Conservation (phyloP, 2,329 filamentous ascomycete genomes). For the Calycina herbarum region DNA sequence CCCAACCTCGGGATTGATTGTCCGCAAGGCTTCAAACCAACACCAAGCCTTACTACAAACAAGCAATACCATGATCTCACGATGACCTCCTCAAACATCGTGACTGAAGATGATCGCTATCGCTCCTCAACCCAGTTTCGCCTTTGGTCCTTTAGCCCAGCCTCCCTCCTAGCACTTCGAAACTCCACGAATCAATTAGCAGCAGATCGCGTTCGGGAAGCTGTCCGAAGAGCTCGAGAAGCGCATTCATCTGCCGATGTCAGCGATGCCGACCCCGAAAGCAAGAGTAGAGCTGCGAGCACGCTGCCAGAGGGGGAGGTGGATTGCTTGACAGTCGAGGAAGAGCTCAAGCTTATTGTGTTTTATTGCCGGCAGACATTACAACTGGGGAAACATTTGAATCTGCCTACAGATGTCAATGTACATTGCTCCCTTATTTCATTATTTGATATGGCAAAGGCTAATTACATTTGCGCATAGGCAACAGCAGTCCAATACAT, state of each 20-base stretch:
- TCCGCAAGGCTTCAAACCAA: not conserved
- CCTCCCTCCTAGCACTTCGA: constrained; percentile 70
- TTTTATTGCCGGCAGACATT: constrained; percentile 70
- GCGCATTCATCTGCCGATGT: constrained; percentile 36
- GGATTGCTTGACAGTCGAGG: constrained; percentile 79
- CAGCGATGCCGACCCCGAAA: constrained; percentile 38
- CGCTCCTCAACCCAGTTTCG: constrained; percentile 86
- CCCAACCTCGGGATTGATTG: not conserved
- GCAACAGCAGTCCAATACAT: constrained; percentile 59
- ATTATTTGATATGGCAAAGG: not conserved
- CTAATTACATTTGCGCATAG: constrained; percentile 22
- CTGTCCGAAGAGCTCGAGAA: constrained; percentile 50
- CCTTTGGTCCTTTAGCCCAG: constrained; percentile 86
- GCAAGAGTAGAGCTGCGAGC: constrained; percentile 22
- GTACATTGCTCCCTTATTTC: constrained; percentile 40
- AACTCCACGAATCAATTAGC: constrained; percentile 78
- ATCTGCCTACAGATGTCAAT: constrained; percentile 60
- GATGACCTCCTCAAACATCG: constrained; percentile 17
- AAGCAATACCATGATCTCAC: constrained; percentile 11
- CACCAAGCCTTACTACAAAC: not conserved
- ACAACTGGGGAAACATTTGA: constrained; percentile 58
- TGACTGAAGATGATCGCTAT: constrained; percentile 81
- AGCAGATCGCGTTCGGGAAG: constrained; percentile 62
- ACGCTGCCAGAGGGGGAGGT: constrained; percentile 48
- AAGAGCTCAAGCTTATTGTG: constrained; percentile 79